Base-by-base conservation (phyloP, 139 green algal species). In the Trebouxia sp. region DNA sequence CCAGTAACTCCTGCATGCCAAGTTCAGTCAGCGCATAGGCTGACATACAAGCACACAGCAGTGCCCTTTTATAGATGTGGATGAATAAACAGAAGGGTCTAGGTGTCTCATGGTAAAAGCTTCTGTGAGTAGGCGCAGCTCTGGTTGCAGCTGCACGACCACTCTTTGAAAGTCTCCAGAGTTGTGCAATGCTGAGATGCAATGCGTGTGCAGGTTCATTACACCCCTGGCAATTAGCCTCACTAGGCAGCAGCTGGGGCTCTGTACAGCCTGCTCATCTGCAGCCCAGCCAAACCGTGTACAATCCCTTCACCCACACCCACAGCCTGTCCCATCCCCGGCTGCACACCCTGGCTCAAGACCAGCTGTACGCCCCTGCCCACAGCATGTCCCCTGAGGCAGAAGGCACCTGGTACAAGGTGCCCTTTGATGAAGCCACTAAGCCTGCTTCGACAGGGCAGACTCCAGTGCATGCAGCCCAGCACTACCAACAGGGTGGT, bases 271-370 rank as follows among this genome's bases (percentile, higher is more conserved):
- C n/a, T 35, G 43, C 62, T n/a, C 1, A 5, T 1, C 15, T 72
- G 62, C 62, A 72, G 32, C 32, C 62, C 6, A 35, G 37, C 15
- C 62, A 72, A 35, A 72, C 32, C 62, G 32, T 72, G 32, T 45
- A 72, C 37, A 35, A 72, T n/a, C 62, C 62, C 35, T 43, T 72
- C n/a, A 72, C 32, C 62, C 62, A 72, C 15, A 42, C 62, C 11
- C 20, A 43, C 14, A 22, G 62, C 20, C 26, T 65, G 55, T 15
- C 22, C 15, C 62, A 72, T 26, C 32, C 62, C 28, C 62, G 62
- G 32, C 28, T 72, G 35, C 62, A 72, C n/a, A 35, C 26, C n/a
- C 62, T 72, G 62, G 62, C 62, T 24, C 28, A 45, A 8, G 62
- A 72, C 62, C 32, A 72, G 30, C 3, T 42, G 8, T 70, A 42